A percentile compares a stretch with the other conserved stretches of the same genome.
Evolutionary conservation across 2,329 filamentous ascomycete genomes (phyloP).

Genomic region (Pestalotiopsis sp.): DNA sequence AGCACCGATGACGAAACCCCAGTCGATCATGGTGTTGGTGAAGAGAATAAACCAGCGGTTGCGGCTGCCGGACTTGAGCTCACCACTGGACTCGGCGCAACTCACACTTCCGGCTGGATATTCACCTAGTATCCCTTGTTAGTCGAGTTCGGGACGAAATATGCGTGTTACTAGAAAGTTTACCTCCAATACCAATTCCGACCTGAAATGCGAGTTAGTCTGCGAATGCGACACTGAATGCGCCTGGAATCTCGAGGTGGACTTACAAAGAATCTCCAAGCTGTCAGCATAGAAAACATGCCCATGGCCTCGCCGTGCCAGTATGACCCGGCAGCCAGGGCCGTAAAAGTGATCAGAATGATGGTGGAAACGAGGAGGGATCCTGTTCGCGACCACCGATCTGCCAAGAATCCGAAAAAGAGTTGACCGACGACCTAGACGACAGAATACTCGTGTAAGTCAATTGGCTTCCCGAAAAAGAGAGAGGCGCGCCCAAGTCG

Average conservation of each 20-base stretch:
- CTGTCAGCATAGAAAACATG: conserved; percentile 77
- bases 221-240: neutral
- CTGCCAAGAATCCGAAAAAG: conserved; percentile 78
- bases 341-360: conserved; percentile 84
- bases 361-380: conserved; percentile 80
- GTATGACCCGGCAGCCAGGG: conserved; percentile 77
- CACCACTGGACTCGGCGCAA: conserved; percentile 81
- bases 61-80: conserved; percentile 78
- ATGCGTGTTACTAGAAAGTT: conserved; percentile 16
- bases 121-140: conserved; percentile 50
- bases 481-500: neutral
- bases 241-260: neutral
- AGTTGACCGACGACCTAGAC: conserved; percentile 73
- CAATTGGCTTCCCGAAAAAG: neutral
- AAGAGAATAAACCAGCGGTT: conserved; percentile 92
- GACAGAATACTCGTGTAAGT: conserved; percentile 6
- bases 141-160: conserved; percentile 12
- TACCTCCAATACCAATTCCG: conserved; percentile 76
- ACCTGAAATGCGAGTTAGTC: conserved; percentile 36
- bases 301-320: conserved; percentile 69
- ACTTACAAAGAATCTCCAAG: conserved; percentile 80
- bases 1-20: conserved; percentile 79
- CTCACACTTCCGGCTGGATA: conserved; percentile 85
- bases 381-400: conserved; percentile 84
- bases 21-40: conserved; percentile 86